Conservation (phyloP, 148 eudicot genomes). For the Gaultheria prostrata region DNA sequence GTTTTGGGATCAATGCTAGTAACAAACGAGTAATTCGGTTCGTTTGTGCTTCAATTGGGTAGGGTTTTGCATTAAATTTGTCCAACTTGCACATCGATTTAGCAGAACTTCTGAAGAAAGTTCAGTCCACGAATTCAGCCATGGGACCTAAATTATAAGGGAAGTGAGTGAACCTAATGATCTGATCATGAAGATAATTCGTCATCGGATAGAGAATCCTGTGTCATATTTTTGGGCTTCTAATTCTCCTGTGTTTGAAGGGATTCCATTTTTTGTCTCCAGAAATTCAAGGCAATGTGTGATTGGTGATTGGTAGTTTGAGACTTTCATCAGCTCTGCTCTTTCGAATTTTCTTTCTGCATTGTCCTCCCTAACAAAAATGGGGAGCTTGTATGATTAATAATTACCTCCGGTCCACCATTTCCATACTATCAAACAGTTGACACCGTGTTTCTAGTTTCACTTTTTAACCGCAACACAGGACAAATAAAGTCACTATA, state of each 20-base stretch:
- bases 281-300: background rate
- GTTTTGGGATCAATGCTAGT: too few species aligned
- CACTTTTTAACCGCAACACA: background rate
- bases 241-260: too few species aligned
- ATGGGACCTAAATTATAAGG: slow-evolving; percentile 64
- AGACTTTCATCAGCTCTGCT: background rate
- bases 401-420: background rate
- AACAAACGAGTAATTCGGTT: too few species aligned
- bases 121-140: slow-evolving; percentile 75
- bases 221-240: too few species aligned
- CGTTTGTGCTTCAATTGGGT: too few species aligned
- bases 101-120: slow-evolving; percentile 29
- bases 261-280: background rate
- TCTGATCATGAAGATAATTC: slow-evolving; percentile 1
- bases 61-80: too few species aligned
- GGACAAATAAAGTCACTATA: background rate
- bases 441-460: background rate
- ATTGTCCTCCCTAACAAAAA: background rate
- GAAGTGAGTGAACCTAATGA: background rate
- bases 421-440: background rate
- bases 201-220: background rate
- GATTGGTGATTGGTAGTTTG: background rate
- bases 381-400: background rate
- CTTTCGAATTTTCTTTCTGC: background rate
- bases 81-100: slow-evolving; percentile 5